Base-by-base conservation (phyloP, 345 rosid species). In the Pistacia integerrima region DNA sequence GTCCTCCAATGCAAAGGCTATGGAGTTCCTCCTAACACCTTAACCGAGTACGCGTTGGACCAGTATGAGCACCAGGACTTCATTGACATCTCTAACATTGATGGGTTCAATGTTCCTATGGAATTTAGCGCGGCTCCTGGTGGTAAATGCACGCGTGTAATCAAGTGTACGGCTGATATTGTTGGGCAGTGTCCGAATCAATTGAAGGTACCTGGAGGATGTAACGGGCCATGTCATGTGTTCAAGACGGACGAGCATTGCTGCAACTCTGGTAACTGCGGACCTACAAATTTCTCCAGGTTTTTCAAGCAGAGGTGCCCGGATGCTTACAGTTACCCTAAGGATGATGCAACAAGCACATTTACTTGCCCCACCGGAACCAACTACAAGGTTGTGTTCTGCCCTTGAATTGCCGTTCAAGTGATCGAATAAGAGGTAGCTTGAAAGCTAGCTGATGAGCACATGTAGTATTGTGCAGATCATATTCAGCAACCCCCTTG, bases 251-350 rank as follows among this genome's bases (percentile, higher is more conserved):
- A 86, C 0, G 76, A 87, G 35, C 57, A 85, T 46, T 87, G 91
- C 3, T 86, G 90, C 77, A 84, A 83, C 55, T 78, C 82, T 4
- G 87, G 86, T 3, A 75, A 36, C 8, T 89, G 88, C 69, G 78
- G 83, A 5, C 88, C 88, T 8, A 88, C 90, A 4, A 2, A 17
- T n/a, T 78, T 74, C 33, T 86, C 92, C 1, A 83, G 8, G 69
- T 88, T 74, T 64, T 88, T 88, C 67, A 83, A 88, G 74, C 74
- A 81, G 0, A 82, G 86, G 62, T 86, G 92, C 71, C 92, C 92
- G 3, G 88, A 86, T 60, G 88, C 82, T n/a, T 86, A 86, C 63
- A 85, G 85, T 76, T 88, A 85, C 44, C 81, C 86, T 7, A 67
- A 75, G 2, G 90, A 87, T 69, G 88, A 85, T 44, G 85, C 85